A percentile compares a stretch with the other conserved stretches of the same genome.
phyloP scores from a whole-genome alignment of 805 yeast species.

The Yarrowia sp. region DNA sequence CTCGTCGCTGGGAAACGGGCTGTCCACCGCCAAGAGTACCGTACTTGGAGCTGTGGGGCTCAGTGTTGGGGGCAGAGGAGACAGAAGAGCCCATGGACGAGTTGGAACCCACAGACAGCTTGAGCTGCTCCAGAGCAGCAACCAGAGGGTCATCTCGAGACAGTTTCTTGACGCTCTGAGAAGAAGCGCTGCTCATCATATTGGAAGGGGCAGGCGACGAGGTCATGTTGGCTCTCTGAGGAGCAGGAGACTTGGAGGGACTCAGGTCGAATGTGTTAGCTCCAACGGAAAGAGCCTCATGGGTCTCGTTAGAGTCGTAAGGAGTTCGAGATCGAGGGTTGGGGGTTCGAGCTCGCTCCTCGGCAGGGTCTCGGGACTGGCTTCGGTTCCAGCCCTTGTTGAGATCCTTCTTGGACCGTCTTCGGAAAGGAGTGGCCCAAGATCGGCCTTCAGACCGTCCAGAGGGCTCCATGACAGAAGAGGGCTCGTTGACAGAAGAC shows the following conservation, averaged over 20 bases:
- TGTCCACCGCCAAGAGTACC: constrained; percentile 35
- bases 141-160: constrained; percentile 58
- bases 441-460: constrained; percentile 41
- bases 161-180: constrained; percentile 41
- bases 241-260: constrained; percentile 39
- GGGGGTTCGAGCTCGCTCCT: constrained; percentile 25
- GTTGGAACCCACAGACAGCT: constrained; percentile 43
- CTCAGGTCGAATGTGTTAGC: constrained; percentile 48
- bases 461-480: constrained; percentile 12
- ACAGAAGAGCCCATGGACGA: constrained; percentile 24
- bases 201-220: not conserved
- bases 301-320: constrained; percentile 21
- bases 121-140: constrained; percentile 59
- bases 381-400: constrained; percentile 45
- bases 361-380: constrained; percentile 35
- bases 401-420: constrained; percentile 50
- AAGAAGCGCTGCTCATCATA: constrained; percentile 15
- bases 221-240: constrained; percentile 8
- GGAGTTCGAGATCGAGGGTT: constrained; percentile 26
- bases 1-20: constrained; percentile 41
- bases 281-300: constrained; percentile 43
- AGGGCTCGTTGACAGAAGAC: constrained; percentile 10
- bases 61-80: constrained; percentile 28
- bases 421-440: constrained; percentile 57
- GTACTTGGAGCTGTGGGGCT: constrained; percentile 36